phyloP scores from a whole-genome alignment of 441 rosid species.

The Gossypium schwendimanii region DNA sequence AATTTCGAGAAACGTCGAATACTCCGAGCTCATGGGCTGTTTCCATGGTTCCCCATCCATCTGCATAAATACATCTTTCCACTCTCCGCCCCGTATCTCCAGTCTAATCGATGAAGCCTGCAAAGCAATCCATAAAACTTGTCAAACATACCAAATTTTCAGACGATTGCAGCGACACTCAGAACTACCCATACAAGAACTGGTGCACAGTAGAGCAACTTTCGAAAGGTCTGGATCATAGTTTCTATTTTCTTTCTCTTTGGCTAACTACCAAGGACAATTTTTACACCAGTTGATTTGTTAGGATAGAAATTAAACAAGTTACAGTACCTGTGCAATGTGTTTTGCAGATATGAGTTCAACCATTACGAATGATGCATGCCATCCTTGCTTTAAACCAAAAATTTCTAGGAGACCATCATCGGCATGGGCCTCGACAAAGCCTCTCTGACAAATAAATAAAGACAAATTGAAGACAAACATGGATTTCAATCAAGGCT shows the following conservation, averaged over 20 bases:
- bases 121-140: background rate
- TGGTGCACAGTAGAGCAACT: background rate
- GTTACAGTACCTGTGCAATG: slow-evolving; percentile 69
- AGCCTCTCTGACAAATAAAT: slow-evolving; percentile 53
- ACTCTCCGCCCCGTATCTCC: slow-evolving; percentile 83
- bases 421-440: slow-evolving; percentile 85
- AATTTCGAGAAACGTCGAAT: slow-evolving; percentile 69
- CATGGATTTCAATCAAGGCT: background rate
- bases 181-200: background rate
- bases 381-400: slow-evolving; percentile 97
- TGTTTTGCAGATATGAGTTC: slow-evolving; percentile 97
- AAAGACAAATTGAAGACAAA: background rate
- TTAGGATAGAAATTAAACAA: background rate
- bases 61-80: slow-evolving; percentile 83
- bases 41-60: slow-evolving; percentile 99
- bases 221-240: background rate
- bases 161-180: background rate
- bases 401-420: slow-evolving; percentile 94
- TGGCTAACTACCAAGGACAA: background rate
- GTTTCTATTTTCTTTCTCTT: background rate
- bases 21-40: slow-evolving; percentile 64
- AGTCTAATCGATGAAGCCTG: slow-evolving; percentile 86
- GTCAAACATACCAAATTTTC: background rate
- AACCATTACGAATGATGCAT: slow-evolving; percentile 96
- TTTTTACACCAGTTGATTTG: too few species aligned